Conservation (phyloP, 23 red algal genomes). For the Agarophyton chilense region DNA sequence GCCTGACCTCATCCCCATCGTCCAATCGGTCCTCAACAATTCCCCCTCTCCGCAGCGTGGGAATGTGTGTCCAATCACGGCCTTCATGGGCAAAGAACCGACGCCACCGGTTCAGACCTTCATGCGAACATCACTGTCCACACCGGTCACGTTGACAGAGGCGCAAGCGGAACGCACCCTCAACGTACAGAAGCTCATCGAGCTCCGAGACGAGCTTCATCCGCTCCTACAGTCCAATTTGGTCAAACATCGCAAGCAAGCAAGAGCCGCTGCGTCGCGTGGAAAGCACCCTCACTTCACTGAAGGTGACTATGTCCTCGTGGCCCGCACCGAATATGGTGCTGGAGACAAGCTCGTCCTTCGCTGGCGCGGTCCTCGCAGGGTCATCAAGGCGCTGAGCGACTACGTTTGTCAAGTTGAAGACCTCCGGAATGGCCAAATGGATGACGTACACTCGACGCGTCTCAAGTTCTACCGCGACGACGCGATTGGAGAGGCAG, state of each 20-base stretch:
- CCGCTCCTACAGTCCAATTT: conserved; percentile 15
- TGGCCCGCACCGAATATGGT: neutral
- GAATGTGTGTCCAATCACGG: conserved; percentile 34
- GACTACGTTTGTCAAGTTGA: conserved; percentile 16
- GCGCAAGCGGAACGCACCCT: conserved; percentile 16
- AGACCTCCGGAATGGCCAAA: neutral
- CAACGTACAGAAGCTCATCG: conserved; percentile 26
- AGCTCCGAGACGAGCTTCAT: conserved; percentile 9
- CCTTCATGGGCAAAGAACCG: conserved; percentile 7
- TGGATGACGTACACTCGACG: neutral
- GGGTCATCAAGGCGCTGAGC: conserved; percentile 5
- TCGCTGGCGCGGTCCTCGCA: conserved; percentile 22
- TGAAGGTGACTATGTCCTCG: neutral
- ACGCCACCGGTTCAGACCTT: conserved; percentile 34
- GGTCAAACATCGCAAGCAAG: neutral
- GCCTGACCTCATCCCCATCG: conserved; percentile 31
- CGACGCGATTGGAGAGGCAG: neutral
- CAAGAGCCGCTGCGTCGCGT: neutral
- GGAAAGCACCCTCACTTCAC: conserved; percentile 11
- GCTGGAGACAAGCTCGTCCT: conserved; percentile 16
- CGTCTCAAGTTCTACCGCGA: conserved; percentile 38
- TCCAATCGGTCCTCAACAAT: conserved; percentile 37
- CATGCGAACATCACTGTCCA: neutral
- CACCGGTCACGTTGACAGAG: neutral
- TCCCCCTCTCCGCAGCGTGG: conserved; percentile 3